A percentile compares a stretch with the other conserved stretches of the same genome.
These are phyloP conservation scores for Kernera saxatilis DNA, from an alignment of 345 rosid species.

Conservation along the genomic window DNA sequence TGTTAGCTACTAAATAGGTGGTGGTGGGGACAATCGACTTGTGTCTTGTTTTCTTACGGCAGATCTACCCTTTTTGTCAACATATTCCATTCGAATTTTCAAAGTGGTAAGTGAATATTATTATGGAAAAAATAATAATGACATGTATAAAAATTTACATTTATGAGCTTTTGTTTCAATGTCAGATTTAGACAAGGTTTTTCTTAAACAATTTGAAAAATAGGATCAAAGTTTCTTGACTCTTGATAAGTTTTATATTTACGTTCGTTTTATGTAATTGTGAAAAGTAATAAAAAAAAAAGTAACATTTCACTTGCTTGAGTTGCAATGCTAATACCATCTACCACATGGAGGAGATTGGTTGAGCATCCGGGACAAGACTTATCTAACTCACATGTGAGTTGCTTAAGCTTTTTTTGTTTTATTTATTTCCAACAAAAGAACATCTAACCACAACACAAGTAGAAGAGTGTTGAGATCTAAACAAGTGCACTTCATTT, in stretches of 20 bases:
- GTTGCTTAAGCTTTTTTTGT: background rate
- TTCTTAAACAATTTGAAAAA: background rate
- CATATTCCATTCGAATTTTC: constrained; percentile 7
- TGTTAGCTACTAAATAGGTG: constrained; percentile 17
- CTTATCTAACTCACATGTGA: background rate
- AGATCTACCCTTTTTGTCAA: constrained; percentile 14
- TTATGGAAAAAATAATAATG: background rate
- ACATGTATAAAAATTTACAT: background rate
- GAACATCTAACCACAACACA: background rate
- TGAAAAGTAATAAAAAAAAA: too few species aligned
- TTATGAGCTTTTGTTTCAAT: background rate
- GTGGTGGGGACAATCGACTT: constrained; percentile 20
- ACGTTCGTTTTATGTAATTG: too few species aligned
- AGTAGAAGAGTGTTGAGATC: background rate
- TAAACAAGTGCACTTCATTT: background rate
- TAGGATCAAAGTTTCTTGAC: background rate
- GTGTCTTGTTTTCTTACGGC: constrained; percentile 7
- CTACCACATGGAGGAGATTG: background rate
- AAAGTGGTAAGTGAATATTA: background rate
- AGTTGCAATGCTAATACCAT: background rate
- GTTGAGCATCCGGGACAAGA: background rate
- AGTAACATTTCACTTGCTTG: background rate
- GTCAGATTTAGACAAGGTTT: background rate
- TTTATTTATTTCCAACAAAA: background rate
- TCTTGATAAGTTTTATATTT: too few species aligned